Evolutionary conservation across 139 green algal genomes (phyloP).

Genomic region (Monoraphidium neglectum): DNA sequence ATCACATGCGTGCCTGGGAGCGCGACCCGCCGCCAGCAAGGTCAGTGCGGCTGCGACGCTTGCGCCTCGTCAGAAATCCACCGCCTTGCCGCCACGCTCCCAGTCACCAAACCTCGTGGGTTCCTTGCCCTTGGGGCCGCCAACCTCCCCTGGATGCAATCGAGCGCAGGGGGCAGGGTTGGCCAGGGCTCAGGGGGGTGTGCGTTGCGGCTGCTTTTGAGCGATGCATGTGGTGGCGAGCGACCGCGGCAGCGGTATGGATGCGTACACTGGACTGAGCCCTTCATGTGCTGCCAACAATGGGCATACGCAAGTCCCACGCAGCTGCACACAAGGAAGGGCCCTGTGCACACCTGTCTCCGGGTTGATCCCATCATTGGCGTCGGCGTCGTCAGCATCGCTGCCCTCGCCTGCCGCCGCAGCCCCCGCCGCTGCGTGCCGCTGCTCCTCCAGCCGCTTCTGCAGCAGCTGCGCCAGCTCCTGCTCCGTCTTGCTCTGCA

Average conservation of each 20-base stretch:
- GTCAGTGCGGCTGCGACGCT: too few species aligned
- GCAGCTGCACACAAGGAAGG: too few species aligned
- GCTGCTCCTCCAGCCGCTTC: not conserved
- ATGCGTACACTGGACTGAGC: too few species aligned
- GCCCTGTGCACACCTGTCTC: constrained; percentile 3
- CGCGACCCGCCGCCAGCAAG: too few species aligned
- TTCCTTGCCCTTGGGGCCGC: constrained; percentile 24
- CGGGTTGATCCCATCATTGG: constrained; percentile 17
- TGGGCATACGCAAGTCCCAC: too few species aligned
- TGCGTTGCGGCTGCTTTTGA: too few species aligned
- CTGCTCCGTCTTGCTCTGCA: constrained; percentile 26
- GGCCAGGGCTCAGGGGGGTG: too few species aligned
- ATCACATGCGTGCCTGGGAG: too few species aligned
- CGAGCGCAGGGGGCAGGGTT: too few species aligned
- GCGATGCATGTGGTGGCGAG: too few species aligned
- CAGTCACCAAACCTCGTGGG: constrained; percentile 32
- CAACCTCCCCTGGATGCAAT: constrained; percentile 16
- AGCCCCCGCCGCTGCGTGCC: constrained; percentile 5
- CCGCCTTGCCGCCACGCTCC: constrained; percentile 19
- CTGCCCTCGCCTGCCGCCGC: not conserved
- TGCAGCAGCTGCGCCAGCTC: constrained; percentile 18
- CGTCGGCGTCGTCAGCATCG: constrained; percentile 15
- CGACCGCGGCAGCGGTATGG: too few species aligned
- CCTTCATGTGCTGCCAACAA: too few species aligned
- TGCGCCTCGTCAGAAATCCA: constrained; percentile 8